These are phyloP conservation scores for Backusella morwellensis DNA, from an alignment of 192 early-diverging fungal species.

Conservation along the genomic window DNA sequence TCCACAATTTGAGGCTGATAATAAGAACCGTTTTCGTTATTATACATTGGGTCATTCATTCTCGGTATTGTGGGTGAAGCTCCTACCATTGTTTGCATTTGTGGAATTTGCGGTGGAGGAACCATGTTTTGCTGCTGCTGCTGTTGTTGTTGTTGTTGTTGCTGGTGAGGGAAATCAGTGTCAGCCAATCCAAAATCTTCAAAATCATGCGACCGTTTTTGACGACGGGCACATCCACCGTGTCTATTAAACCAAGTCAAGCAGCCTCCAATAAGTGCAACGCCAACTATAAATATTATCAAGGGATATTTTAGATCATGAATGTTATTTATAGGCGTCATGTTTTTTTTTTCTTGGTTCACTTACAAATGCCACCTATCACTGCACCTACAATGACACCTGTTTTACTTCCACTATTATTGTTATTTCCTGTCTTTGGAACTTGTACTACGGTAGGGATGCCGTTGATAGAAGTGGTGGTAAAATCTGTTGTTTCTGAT, in stretches of 20 bases:
- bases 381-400: conserved; percentile 15
- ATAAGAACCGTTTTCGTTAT: not conserved
- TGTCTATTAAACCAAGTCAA: conserved; percentile 30
- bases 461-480: not conserved
- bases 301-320: not conserved
- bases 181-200: conserved; percentile 37
- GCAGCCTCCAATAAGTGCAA: conserved; percentile 35
- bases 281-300: conserved; percentile 18
- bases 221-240: conserved; percentile 32
- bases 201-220: conserved; percentile 23
- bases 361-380: conserved; percentile 19
- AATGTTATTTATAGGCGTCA: not conserved
- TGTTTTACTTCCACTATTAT: conserved; percentile 10
- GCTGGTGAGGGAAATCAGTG: conserved; percentile 27
- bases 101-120: not conserved
- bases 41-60: conserved; percentile 11
- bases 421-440: not conserved
- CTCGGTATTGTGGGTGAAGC: conserved; percentile 26
- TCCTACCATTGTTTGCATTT: not conserved
- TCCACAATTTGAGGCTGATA: conserved; percentile 19
- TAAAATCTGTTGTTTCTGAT: not conserved
- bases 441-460: not conserved
- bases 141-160: conserved; percentile 18
- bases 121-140: not conserved
- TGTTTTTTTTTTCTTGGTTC: not conserved